Base-by-base conservation (phyloP, 1,284 basidiomycete species). In the Trichosporon sp. region DNA sequence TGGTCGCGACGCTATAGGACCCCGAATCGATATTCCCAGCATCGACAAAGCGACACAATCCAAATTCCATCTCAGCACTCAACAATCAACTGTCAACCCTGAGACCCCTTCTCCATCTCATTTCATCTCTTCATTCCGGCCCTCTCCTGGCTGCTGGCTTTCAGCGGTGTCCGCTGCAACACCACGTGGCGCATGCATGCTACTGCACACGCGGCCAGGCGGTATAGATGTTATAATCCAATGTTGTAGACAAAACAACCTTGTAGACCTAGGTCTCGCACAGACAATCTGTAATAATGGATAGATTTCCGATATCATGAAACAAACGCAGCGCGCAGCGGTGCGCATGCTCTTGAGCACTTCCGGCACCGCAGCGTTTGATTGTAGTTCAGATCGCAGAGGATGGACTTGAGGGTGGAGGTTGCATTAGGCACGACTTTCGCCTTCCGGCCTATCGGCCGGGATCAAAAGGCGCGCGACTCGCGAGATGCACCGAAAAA, bases 401-500 rank as follows among this genome's bases (percentile, higher is more conserved):
- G 16, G 16, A 37, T 37, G 36, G 8, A 21, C 14, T 9, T 10
- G 23, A 21, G 2, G 25, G 16, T 54, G 16, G 16, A 29, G 25
- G 25, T 27, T 27, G 44, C 14, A 1, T 27, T 54, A 54, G 49
- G 49, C 49, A 2, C 16, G 49, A 1, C 4, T 23, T 25, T 4
- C 3, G 14, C 11, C 8, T 3, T 23, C n/a, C 16, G 2, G 49
- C 49, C 46, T 52, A 8, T 5, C 16, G 25, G 14, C 14, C 49
- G 49, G 49, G 25, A 9, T 25, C 49, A 29, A 54, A 54, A 54
- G 49, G 49, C 49, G 25, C 49, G 49, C 49, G 23, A 25, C 25
- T 44, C 27, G 49, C 49, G 49, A 54, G 49, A 54, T 54, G 49
- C 49, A 29, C 49, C 49, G 49, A 54, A 54, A 54, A 54, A 54